phyloP scores from a whole-genome alignment of 1,284 basidiomycete genomes.

The Moesziomyces globuligerus region DNA sequence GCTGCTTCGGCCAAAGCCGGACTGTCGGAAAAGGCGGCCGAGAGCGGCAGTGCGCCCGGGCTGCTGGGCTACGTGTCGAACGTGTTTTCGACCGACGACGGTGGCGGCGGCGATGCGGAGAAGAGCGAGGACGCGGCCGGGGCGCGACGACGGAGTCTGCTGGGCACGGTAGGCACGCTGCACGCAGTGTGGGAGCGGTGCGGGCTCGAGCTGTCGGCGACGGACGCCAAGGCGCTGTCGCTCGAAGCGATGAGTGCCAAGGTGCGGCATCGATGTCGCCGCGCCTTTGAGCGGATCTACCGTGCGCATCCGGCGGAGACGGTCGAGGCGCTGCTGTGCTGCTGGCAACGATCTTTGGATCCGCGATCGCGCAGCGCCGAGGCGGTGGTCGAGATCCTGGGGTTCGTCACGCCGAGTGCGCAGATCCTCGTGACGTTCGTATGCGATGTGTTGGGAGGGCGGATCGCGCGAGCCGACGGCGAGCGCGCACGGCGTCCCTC shows the following conservation, averaged over 20 bases:
- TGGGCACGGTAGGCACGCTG: constrained; percentile 42
- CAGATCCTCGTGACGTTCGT: constrained; percentile 89
- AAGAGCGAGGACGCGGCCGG: neutral
- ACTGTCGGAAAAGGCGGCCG: constrained; percentile 6
- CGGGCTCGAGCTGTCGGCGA: constrained; percentile 11
- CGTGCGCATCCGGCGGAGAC: constrained; percentile 81
- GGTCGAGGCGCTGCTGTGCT: constrained; percentile 81
- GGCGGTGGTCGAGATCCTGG: constrained; percentile 80
- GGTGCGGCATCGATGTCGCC: constrained; percentile 31
- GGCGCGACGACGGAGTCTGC: constrained; percentile 17
- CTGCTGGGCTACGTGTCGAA: constrained; percentile 56
- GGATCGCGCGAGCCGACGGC: constrained; percentile 70
- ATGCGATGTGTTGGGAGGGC: constrained; percentile 73
- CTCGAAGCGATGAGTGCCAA: constrained; percentile 35
- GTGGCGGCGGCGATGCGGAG: constrained; percentile 7
- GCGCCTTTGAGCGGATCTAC: constrained; percentile 81
- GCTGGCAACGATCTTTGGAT: constrained; percentile 72
- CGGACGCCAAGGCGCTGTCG: constrained; percentile 42
- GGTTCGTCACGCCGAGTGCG: constrained; percentile 83
- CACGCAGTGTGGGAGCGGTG: constrained; percentile 46
- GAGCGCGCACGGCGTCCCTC: constrained; percentile 15
- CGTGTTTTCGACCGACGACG: constrained; percentile 44
- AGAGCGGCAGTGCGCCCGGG: constrained; percentile 13
- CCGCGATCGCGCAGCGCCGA: constrained; percentile 1
- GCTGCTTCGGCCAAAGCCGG: neutral